These are phyloP conservation scores for Metarhizium brunneum DNA, from an alignment of 2,329 filamentous ascomycete species.

Conservation along the genomic window DNA sequence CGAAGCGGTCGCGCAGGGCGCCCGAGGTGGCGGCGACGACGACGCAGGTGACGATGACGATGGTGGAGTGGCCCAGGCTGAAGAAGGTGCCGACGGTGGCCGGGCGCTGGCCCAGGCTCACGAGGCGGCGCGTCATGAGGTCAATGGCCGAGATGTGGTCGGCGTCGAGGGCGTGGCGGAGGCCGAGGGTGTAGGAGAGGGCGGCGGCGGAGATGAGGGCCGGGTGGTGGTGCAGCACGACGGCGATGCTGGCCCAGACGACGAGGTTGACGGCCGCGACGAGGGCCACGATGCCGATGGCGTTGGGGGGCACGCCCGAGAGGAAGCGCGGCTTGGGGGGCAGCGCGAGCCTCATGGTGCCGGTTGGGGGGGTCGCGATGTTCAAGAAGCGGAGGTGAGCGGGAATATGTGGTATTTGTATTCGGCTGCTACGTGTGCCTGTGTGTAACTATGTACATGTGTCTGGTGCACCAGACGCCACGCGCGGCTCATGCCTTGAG, in stretches of 20 bases:
- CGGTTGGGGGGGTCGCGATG: no score
- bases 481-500: no score
- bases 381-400: no score
- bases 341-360: conserved; percentile 13
- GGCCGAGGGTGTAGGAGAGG: conserved; percentile 77
- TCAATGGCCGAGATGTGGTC: conserved; percentile 86
- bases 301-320: conserved; percentile 21
- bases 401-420: no score
- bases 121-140: conserved; percentile 81
- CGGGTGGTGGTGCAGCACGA: conserved; percentile 44
- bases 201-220: conserved; percentile 70
- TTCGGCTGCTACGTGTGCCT: no score
- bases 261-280: conserved; percentile 42
- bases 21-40: conserved; percentile 87
- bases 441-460: no score
- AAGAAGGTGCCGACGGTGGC: conserved; percentile 94
- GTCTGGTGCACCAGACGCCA: no score
- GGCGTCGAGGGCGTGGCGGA: conserved; percentile 94
- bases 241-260: conserved; percentile 44
- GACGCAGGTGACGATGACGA: conserved; percentile 83
- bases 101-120: conserved; percentile 75
- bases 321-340: conserved; percentile 22
- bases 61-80: conserved; percentile 85
- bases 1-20: conserved; percentile 72
- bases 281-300: conserved; percentile 39